These are phyloP conservation scores for Dryas drummondii DNA, from an alignment of 306 rosid species.

Conservation along the genomic window DNA sequence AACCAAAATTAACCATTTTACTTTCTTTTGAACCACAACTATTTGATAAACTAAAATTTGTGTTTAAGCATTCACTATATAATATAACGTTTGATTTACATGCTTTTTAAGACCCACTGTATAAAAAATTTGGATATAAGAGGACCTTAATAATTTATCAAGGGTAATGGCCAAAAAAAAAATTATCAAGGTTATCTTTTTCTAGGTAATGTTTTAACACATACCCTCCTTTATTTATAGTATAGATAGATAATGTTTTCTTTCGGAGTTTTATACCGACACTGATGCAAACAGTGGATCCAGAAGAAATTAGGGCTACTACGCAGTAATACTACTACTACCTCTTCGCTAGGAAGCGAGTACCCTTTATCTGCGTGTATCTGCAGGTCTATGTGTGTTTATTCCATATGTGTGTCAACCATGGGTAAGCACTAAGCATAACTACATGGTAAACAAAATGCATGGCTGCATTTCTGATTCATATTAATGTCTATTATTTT, in stretches of 20 bases:
- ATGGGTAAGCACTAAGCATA: not conserved
- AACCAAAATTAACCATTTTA: too few relatives aligned
- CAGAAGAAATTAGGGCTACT: conserved; percentile 1
- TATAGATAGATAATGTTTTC: not conserved
- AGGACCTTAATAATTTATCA: not conserved
- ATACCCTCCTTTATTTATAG: not conserved
- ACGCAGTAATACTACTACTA: not conserved
- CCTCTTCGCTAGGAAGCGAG: not conserved
- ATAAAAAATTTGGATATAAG: not conserved
- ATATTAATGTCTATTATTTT: not conserved
- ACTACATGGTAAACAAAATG: not conserved
- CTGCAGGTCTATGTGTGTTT: not conserved
- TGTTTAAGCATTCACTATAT: not conserved
- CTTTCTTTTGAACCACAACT: too few relatives aligned
- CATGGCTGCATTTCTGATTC: not conserved
- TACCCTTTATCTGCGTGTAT: not conserved
- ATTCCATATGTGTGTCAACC: not conserved
- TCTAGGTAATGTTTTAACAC: not conserved
- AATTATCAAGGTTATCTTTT: not conserved
- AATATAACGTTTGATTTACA: not conserved
- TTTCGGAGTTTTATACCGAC: not conserved
- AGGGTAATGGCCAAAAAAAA: not conserved
- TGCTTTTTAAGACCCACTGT: not conserved
- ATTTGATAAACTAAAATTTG: too few relatives aligned
- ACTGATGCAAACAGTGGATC: conserved; percentile 1